These are phyloP conservation scores for Arbutus unedo DNA, from an alignment of 148 eudicot genomes.

Conservation along the genomic window DNA sequence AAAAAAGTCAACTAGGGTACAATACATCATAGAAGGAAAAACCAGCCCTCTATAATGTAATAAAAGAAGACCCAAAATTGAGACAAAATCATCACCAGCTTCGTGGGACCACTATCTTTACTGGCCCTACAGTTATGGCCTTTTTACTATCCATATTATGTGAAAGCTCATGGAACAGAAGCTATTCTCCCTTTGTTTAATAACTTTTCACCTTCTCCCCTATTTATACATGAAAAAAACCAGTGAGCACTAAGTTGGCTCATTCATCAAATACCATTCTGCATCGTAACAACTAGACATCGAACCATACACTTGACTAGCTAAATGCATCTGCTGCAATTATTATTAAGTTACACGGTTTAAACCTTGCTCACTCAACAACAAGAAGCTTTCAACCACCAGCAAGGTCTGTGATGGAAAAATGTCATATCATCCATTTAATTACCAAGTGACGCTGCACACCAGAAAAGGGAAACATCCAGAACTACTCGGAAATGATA, in stretches of 20 bases:
- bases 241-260: no score
- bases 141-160: background rate
- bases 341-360: background rate
- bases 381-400: background rate
- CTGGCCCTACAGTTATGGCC: background rate
- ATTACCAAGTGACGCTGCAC: background rate
- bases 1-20: no score
- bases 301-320: no score
- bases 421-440: background rate
- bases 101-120: background rate
- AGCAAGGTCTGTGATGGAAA: background rate
- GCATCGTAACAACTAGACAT: no score
- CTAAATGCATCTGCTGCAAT: no score
- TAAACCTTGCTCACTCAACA: background rate
- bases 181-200: background rate
- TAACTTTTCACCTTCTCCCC: background rate
- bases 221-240: background rate
- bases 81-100: background rate
- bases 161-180: background rate
- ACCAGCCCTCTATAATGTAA: background rate
- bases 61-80: background rate
- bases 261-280: no score
- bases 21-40: background rate
- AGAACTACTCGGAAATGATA: background rate
- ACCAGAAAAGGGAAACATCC: background rate